phyloP scores from a whole-genome alignment of 176 grass and related monocot species.

The Paspalum vaginatum region DNA sequence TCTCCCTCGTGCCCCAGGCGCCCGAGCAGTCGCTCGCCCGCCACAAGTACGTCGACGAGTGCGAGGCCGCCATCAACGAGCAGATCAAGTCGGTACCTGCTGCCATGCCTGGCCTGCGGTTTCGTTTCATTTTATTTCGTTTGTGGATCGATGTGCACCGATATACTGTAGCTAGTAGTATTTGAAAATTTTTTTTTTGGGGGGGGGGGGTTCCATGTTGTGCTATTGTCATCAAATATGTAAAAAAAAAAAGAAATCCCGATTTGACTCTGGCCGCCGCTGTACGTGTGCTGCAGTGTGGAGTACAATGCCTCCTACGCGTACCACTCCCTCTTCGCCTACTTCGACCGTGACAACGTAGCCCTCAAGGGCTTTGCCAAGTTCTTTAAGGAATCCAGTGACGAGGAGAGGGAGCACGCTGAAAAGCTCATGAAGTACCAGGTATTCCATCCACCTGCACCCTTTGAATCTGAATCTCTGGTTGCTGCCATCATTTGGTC shows the following conservation, averaged over 20 bases:
- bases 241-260: too few relatives aligned
- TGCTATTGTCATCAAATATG: too few relatives aligned
- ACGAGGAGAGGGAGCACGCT: slow-evolving; percentile 72
- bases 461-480: neutral
- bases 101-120: too few relatives aligned
- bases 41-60: slow-evolving; percentile 52
- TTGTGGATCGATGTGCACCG: too few relatives aligned
- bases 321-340: slow-evolving; percentile 90
- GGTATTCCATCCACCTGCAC: slow-evolving; percentile 23
- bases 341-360: slow-evolving; percentile 92
- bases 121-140: too few relatives aligned
- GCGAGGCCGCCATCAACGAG: slow-evolving; percentile 79
- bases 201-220: too few relatives aligned
- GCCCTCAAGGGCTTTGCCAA: slow-evolving; percentile 86
- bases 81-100: too few relatives aligned
- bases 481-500: neutral
- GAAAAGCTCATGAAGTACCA: slow-evolving; percentile 92
- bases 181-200: too few relatives aligned
- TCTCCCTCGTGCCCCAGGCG: slow-evolving; percentile 66
- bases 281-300: slow-evolving; percentile 53
- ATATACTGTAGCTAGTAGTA: too few relatives aligned
- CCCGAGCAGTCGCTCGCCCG: slow-evolving; percentile 52
- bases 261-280: neutral
- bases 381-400: slow-evolving; percentile 94
- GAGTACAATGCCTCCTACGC: slow-evolving; percentile 90